A percentile compares a stretch with the other conserved stretches of the same genome.
Conservation (phyloP, 2,329 filamentous ascomycete genomes). For the Cucurbitaria berberidis region DNA sequence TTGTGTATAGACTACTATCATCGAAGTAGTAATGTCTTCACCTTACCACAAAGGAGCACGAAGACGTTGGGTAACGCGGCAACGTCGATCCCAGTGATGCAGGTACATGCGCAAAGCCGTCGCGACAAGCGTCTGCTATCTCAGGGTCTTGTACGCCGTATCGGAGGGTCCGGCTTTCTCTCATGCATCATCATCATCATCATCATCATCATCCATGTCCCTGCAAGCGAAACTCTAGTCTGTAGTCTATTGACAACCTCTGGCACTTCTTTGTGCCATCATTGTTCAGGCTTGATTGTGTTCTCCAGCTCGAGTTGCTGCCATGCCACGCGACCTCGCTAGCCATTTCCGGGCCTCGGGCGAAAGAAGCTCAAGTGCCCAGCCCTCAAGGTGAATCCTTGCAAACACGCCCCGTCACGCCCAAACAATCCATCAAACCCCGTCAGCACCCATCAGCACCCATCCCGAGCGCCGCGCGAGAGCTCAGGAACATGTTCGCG, state of each 20-base stretch:
- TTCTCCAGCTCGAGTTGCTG: slow-evolving; percentile 10
- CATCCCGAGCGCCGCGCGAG: slow-evolving; percentile 3
- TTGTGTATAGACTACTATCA: background rate
- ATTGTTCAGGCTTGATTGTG: background rate
- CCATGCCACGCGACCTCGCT: slow-evolving; percentile 16
- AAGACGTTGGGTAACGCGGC: background rate
- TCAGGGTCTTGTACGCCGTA: slow-evolving; percentile 18
- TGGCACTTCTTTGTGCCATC: background rate
- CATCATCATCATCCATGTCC: slow-evolving; percentile 20
- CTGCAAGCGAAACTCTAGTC: slow-evolving; percentile 11
- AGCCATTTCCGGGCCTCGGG: slow-evolving; percentile 7
- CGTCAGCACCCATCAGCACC: slow-evolving; percentile 19
- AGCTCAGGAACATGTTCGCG: slow-evolving; percentile 25
- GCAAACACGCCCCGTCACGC: slow-evolving; percentile 29
- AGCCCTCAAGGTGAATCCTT: too few species aligned
- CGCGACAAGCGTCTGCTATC: slow-evolving; percentile 13
- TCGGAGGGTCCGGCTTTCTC: slow-evolving; percentile 18
- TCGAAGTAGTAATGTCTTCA: too few species aligned
- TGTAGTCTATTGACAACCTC: background rate
- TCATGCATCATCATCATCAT: too few species aligned
- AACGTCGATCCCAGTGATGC: slow-evolving; percentile 6
- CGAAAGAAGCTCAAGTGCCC: too few species aligned
- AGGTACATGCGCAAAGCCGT: slow-evolving; percentile 16
- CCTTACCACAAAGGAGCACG: slow-evolving; percentile 1
- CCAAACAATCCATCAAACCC: slow-evolving; percentile 14